A percentile compares a stretch with the other conserved stretches of the same genome.
Conservation (phyloP, 2,329 filamentous ascomycete species). For the Colletotrichum trifolii region DNA sequence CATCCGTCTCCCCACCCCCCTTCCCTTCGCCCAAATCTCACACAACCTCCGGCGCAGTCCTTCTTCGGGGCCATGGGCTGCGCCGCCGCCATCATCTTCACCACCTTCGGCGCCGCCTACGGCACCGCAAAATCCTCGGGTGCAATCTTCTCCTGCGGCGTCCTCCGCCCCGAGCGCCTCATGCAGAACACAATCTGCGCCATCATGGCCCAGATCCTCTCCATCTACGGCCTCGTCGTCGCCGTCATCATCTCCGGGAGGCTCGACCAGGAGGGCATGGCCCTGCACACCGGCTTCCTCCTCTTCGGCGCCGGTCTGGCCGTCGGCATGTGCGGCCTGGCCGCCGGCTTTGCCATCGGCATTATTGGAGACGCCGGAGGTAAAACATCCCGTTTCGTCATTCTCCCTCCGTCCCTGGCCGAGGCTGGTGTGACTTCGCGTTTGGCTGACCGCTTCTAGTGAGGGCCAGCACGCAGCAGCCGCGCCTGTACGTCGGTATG, state of each 20-base stretch:
- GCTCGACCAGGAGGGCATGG: slow-evolving; percentile 51
- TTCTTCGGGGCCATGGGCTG: slow-evolving; percentile 57
- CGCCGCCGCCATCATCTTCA: slow-evolving; percentile 60
- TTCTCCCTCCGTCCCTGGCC: neutral
- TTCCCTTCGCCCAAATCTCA: neutral
- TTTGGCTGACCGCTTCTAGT: slow-evolving; percentile 43
- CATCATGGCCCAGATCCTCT: slow-evolving; percentile 61
- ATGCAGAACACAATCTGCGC: slow-evolving; percentile 58
- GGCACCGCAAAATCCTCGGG: slow-evolving; percentile 56
- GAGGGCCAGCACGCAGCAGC: slow-evolving; percentile 59
- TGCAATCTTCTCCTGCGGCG: slow-evolving; percentile 56
- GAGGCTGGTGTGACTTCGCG: too few species aligned
- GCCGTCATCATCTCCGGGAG: slow-evolving; percentile 56
- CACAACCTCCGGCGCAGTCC: slow-evolving; percentile 42
- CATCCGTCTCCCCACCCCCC: neutral
- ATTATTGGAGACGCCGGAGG: slow-evolving; percentile 59
- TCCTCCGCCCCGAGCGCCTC: slow-evolving; percentile 56
- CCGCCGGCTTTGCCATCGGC: slow-evolving; percentile 59
- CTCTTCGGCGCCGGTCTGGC: slow-evolving; percentile 57
- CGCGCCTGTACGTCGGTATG: slow-evolving; percentile 58
- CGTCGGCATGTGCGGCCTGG: slow-evolving; percentile 57
- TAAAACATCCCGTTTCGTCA: slow-evolving; percentile 39
- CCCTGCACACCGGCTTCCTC: slow-evolving; percentile 55
- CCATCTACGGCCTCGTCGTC: slow-evolving; percentile 59
- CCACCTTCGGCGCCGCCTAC: slow-evolving; percentile 60